Evolutionary conservation across 176 grass and related monocot species (phyloP).

Genomic region (Paspalum notatum): DNA sequence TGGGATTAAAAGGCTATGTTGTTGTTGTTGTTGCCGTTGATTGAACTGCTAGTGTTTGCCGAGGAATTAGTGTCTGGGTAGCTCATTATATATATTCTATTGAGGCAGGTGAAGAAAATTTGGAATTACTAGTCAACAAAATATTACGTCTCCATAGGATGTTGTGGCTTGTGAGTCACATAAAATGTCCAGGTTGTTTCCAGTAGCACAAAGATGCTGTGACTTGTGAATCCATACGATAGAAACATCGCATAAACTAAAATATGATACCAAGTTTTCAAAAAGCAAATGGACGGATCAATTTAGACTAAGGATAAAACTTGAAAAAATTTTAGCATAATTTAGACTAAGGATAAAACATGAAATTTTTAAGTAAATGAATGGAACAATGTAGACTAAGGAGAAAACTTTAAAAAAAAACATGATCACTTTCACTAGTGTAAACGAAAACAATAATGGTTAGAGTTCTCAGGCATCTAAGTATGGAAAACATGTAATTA

Average conservation of each 20-base stretch:
- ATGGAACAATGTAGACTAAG: background rate
- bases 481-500: constrained; percentile 6
- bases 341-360: background rate
- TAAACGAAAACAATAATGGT: background rate
- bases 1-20: too few relatives aligned
- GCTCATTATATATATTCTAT: background rate
- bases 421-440: background rate
- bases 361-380: background rate
- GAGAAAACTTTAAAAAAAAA: background rate
- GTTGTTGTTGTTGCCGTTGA: too few relatives aligned
- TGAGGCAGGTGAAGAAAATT: constrained; percentile 8
- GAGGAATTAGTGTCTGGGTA: background rate
- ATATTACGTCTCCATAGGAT: constrained; percentile 7
- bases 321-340: too few relatives aligned
- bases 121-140: background rate
- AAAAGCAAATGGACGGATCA: background rate
- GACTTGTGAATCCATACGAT: background rate
- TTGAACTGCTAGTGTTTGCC: background rate
- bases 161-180: background rate
- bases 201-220: background rate
- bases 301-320: background rate
- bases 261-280: constrained; percentile 9
- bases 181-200: background rate
- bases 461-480: background rate
- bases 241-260: background rate